Evolutionary conservation across 2,329 filamentous ascomycete genomes (phyloP).

Genomic region (Penicillium freii): DNA sequence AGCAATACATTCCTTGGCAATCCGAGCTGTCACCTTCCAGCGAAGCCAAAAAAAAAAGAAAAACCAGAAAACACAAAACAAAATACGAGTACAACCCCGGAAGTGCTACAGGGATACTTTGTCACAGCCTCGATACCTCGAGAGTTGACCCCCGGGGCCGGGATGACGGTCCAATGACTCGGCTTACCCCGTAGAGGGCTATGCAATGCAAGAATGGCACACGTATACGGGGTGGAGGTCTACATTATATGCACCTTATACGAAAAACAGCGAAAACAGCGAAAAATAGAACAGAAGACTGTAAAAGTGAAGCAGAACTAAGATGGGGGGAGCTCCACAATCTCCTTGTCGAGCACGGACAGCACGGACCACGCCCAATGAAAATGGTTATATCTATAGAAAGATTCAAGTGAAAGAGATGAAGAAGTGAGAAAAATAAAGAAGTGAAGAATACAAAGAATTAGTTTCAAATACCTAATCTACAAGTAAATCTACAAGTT

Average conservation of each 20-base stretch:
- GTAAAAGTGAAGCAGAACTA: not conserved
- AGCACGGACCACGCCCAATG: conserved; percentile 15
- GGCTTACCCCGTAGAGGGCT: not conserved
- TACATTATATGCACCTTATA: not conserved
- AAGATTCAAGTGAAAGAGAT: not conserved
- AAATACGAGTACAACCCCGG: not conserved
- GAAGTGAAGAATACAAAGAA: not conserved
- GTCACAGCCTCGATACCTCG: not conserved
- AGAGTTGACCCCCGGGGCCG: not conserved
- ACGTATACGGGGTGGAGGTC: not conserved
- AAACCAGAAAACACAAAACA: too few relatives aligned
- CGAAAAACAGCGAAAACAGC: not conserved
- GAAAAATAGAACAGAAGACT: not conserved
- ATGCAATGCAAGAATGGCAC: not conserved
- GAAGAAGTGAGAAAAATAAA: not conserved
- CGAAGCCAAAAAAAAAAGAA: not conserved
- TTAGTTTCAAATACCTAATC: not conserved
- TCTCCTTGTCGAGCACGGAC: conserved; percentile 18
- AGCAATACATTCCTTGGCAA: not conserved
- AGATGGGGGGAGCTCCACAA: conserved; percentile 10
- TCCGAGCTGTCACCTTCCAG: not conserved
- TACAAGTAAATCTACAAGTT: not conserved
- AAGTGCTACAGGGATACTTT: not conserved
- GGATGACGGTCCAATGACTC: not conserved
- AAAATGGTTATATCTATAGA: not conserved